A percentile compares a stretch with the other conserved stretches of the same genome.
phyloP scores from a whole-genome alignment of 148 eudicot species.

The Rhododendron kiyosumense region DNA sequence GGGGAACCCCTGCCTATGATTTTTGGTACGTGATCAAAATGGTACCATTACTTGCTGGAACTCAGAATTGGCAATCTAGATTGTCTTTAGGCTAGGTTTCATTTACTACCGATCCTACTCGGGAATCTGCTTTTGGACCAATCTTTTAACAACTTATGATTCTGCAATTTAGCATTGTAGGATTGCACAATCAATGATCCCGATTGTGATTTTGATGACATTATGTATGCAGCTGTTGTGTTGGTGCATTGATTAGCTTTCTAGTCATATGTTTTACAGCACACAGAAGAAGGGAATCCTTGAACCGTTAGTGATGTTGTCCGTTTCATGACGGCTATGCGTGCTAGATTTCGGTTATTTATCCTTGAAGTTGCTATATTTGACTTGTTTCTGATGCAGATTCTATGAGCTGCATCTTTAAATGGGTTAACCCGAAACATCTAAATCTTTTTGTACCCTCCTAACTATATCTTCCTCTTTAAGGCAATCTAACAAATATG shows the following conservation, averaged over 20 bases:
- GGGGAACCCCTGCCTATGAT: neutral
- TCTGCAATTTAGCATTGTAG: neutral
- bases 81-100: neutral
- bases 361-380: neutral
- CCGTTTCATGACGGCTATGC: neutral
- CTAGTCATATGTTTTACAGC: neutral
- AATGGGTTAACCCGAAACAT: neutral
- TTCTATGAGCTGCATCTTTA: neutral
- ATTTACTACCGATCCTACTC: neutral
- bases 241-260: neutral
- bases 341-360: neutral
- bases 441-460: too few species aligned
- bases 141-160: neutral
- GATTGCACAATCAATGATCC: neutral
- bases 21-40: neutral
- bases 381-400: neutral
- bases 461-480: neutral
- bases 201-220: neutral
- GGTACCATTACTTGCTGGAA: neutral
- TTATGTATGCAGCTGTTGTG: neutral
- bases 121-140: neutral
- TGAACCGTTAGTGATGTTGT: neutral
- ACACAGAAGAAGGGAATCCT: neutral
- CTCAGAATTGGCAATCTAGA: neutral
- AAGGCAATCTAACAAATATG: neutral